These are phyloP conservation scores for Mortierella sp. DNA, from an alignment of 371 early-diverging fungal genomes.

Conservation along the genomic window DNA sequence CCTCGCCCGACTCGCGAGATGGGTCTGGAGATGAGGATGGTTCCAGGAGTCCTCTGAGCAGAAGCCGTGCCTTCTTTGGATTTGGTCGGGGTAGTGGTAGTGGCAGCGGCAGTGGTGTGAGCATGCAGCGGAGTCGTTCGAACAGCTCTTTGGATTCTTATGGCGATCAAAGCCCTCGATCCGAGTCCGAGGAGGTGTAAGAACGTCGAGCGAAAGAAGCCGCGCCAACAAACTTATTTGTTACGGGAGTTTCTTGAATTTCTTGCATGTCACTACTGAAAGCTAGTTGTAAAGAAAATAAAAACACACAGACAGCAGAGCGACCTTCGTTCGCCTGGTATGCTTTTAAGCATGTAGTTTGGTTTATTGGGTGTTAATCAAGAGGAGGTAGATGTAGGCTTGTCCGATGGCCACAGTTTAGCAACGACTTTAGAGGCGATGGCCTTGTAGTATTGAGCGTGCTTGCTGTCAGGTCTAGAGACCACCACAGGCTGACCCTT, in stretches of 20 bases:
- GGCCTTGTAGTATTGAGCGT: constrained; percentile 72
- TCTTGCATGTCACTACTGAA: not conserved
- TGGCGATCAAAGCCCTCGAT: constrained; percentile 37
- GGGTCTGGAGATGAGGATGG: constrained; percentile 51
- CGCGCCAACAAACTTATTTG: too few species aligned
- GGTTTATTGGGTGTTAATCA: not conserved
- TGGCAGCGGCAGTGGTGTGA: constrained; percentile 15
- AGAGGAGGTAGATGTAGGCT: constrained; percentile 5
- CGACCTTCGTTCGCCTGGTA: too few species aligned
- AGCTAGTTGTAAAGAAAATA: not conserved
- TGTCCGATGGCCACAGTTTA: constrained; percentile 50
- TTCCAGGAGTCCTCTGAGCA: constrained; percentile 24
- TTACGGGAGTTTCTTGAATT: not conserved
- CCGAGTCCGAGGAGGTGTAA: constrained; percentile 15
- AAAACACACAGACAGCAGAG: not conserved
- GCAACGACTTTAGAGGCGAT: constrained; percentile 73
- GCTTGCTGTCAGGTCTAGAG: constrained; percentile 74
- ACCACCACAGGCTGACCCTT: constrained; percentile 85
- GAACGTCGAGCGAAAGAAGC: too few species aligned
- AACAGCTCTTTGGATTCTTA: constrained; percentile 38
- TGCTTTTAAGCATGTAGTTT: not conserved
- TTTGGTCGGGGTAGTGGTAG: constrained; percentile 32
- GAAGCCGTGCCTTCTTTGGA: constrained; percentile 42
- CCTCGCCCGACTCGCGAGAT: constrained; percentile 46
- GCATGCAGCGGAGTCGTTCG: constrained; percentile 48